These are phyloP conservation scores for Gossypium turneri DNA, from an alignment of 345 rosid species.

Conservation along the genomic window DNA sequence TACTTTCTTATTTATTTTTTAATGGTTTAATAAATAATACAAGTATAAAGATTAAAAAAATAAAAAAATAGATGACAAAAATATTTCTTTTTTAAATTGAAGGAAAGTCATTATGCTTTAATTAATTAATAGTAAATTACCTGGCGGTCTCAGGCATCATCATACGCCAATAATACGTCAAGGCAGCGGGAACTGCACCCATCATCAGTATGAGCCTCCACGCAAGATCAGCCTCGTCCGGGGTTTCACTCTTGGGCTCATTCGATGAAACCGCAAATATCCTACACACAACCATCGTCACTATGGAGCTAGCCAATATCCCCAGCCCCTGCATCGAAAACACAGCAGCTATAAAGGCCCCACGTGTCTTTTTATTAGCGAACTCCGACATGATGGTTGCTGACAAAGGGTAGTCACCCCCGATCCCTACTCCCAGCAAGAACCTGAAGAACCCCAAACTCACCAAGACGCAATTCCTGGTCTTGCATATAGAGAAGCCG, in stretches of 20 bases:
- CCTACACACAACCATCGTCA: constrained; percentile 36
- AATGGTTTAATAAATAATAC: too few species aligned
- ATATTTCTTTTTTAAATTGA: too few species aligned
- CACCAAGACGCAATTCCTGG: constrained; percentile 33
- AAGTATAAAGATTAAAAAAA: constrained; percentile 19
- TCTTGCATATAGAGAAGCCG: constrained; percentile 45
- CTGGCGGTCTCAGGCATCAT: constrained; percentile 57
- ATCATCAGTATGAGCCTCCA: constrained; percentile 62
- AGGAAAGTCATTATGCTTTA: not conserved
- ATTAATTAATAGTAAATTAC: not conserved
- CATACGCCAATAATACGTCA: constrained; percentile 65
- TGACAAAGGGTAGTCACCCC: constrained; percentile 65
- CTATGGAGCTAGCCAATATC: constrained; percentile 42
- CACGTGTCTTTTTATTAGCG: constrained; percentile 60
- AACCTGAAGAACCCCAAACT: constrained; percentile 54
- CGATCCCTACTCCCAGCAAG: constrained; percentile 53
- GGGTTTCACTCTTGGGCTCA: not conserved
- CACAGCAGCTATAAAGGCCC: constrained; percentile 54
- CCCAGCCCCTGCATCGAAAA: constrained; percentile 71
- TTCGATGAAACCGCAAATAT: constrained; percentile 17
- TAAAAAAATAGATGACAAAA: constrained; percentile 9
- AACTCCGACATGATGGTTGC: constrained; percentile 72
- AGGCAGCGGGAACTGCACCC: constrained; percentile 56
- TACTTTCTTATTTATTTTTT: too few species aligned
- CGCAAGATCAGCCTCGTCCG: constrained; percentile 42